Conservation (phyloP, 805 yeast genomes). For the Candida corydali region DNA sequence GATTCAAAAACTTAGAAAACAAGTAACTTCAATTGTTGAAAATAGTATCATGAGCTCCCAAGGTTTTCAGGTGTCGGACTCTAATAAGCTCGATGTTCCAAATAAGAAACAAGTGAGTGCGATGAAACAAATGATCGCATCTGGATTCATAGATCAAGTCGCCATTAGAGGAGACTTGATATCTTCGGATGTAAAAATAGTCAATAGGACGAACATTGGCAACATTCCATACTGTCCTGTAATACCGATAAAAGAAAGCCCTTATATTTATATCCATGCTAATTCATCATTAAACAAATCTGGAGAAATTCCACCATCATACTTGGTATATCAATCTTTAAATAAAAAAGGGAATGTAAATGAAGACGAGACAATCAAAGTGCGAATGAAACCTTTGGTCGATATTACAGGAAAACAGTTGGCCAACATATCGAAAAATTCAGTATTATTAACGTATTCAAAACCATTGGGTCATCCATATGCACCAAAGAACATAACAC, state of each 20-base stretch:
- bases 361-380: conserved; percentile 38
- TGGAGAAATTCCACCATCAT: conserved; percentile 77
- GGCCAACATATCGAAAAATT: conserved; percentile 68
- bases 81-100: conserved; percentile 63
- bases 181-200: conserved; percentile 55
- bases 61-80: conserved; percentile 30
- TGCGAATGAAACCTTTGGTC: conserved; percentile 72
- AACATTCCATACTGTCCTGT: conserved; percentile 65
- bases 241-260: conserved; percentile 39
- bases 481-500: conserved; percentile 65
- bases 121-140: conserved; percentile 84
- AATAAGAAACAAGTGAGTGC: conserved; percentile 65
- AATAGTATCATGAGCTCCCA: conserved; percentile 46
- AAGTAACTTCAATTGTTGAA: conserved; percentile 70
- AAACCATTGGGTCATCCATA: conserved; percentile 91
- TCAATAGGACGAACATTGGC: conserved; percentile 54
- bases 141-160: conserved; percentile 90
- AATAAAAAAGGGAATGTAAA: conserved; percentile 47
- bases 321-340: conserved; percentile 67
- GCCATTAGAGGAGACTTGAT: conserved; percentile 78
- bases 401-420: conserved; percentile 73
- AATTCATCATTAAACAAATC: conserved; percentile 54
- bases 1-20: conserved; percentile 74
- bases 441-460: conserved; percentile 75
- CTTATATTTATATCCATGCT: conserved; percentile 76